Evolutionary conservation across 495 filamentous ascomycete species (phyloP).

Genomic region (Daldinia bambusicola): DNA sequence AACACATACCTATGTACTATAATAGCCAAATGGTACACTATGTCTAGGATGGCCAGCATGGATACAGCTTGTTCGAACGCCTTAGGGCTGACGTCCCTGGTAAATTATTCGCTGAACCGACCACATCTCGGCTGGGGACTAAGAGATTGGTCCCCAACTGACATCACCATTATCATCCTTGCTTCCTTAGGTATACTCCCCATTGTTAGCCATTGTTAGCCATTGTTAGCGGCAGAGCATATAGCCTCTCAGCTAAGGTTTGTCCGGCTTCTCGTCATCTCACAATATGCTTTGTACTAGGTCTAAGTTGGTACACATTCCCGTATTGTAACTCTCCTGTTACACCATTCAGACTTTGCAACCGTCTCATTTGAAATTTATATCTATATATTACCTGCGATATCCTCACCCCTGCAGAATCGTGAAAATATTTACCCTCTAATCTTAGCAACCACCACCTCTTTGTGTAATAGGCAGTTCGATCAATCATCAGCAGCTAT

Average conservation of each 20-base stretch:
- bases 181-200: slow-evolving; percentile 11
- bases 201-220: too few species aligned
- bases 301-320: slow-evolving; percentile 26
- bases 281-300: slow-evolving; percentile 39
- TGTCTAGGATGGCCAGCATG: slow-evolving; percentile 27
- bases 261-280: slow-evolving; percentile 21
- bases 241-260: slow-evolving; percentile 32
- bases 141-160: slow-evolving; percentile 29
- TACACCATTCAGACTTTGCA: slow-evolving; percentile 7
- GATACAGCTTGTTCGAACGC: slow-evolving; percentile 23
- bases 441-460: slow-evolving; percentile 26
- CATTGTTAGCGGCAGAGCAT: slow-evolving; percentile 13
- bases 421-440: slow-evolving; percentile 15
- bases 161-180: slow-evolving; percentile 39
- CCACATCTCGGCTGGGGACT: slow-evolving; percentile 17
- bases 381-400: slow-evolving; percentile 32
- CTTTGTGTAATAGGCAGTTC: slow-evolving; percentile 22
- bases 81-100: slow-evolving; percentile 37
- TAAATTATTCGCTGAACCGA: slow-evolving; percentile 22
- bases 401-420: slow-evolving; percentile 35
- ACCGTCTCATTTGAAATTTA: slow-evolving; percentile 27
- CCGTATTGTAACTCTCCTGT: slow-evolving; percentile 28
- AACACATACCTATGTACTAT: not conserved
- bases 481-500: slow-evolving; percentile 24
- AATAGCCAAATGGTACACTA: not conserved